Base-by-base conservation (phyloP, 2,329 filamentous ascomycete species). In the Macrophomina pseudophaseolina region DNA sequence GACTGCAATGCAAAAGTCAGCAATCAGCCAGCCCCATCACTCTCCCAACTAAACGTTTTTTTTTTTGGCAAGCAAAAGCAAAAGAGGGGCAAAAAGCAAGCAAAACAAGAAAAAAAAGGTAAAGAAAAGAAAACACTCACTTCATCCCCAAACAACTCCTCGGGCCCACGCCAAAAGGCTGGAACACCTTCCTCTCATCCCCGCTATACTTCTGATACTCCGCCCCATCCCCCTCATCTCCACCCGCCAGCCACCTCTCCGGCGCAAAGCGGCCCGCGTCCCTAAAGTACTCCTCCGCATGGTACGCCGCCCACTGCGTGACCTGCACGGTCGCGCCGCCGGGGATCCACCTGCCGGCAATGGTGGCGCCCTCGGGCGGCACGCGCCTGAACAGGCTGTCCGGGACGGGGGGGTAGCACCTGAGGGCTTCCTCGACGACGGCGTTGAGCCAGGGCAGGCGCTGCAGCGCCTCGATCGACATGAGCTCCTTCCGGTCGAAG, bases 361-460 rank as follows among this genome's bases (percentile, higher is more conserved):
- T 44, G 16, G 18, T 58, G 2, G 68, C 79, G 12, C 74, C 77
- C 5, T 66, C 51, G 8, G 75, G 74, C 0, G 71, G 70, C 1
- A 68, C 59, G 30, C 48, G 33, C 8, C 80, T 72, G 5, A 74
- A 71, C 11, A 78, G 66, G 1, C 76, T 75, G 11, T 71, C 68
- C 0, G 80, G 73, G 1, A 82, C 75, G 0, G 82, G 81, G 4
- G 82, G 81, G 69, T 80, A 81, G 6, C 81, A 73, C 2, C 83
- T 72, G 3, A 84, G 70, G 0, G 74, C 78, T 68, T 83, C 81
- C 30, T 81, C 78, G 9, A 83, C 70, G 48, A 76, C 78, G 0
- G 62, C 62, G 28, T 23, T 40, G 33, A 64, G 62, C 35, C 9
- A 64, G 14, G 33, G 46, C 33, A 64, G 28, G 32, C 49, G 62